These are phyloP conservation scores for Phialophora chinensis DNA, from an alignment of 2,329 filamentous ascomycete species.

Conservation along the genomic window DNA sequence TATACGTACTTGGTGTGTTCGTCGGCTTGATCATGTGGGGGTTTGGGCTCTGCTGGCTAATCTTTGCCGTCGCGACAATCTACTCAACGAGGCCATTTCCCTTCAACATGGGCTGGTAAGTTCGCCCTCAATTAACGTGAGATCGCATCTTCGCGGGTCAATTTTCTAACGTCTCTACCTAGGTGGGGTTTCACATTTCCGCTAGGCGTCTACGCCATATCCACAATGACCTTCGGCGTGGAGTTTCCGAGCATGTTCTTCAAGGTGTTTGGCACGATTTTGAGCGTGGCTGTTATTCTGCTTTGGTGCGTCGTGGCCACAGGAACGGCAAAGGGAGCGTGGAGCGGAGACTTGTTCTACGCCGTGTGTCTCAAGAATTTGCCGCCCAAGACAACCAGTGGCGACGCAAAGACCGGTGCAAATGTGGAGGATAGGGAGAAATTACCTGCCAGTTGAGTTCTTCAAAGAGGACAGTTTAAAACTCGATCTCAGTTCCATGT, in stretches of 20 bases:
- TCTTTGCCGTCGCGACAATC: conserved; percentile 48
- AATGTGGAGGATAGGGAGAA: conserved; percentile 25
- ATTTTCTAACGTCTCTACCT: neutral
- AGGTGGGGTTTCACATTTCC: conserved; percentile 66
- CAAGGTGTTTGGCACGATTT: conserved; percentile 61
- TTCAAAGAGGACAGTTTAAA: neutral
- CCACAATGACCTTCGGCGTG: conserved; percentile 51
- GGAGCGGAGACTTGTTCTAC: conserved; percentile 58
- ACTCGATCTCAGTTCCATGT: neutral
- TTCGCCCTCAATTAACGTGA: neutral
- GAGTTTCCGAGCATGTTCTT: conserved; percentile 64
- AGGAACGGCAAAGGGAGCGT: conserved; percentile 56
- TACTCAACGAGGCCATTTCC: conserved; percentile 52
- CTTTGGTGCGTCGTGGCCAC: conserved; percentile 62
- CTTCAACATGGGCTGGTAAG: conserved; percentile 65
- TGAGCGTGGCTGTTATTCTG: conserved; percentile 58
- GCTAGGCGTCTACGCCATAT: conserved; percentile 61
- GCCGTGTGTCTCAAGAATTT: conserved; percentile 60
- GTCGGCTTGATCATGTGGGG: conserved; percentile 48
- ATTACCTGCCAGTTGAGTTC: neutral
- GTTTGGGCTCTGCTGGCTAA: conserved; percentile 50
- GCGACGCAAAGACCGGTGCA: conserved; percentile 20
- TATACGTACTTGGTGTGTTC: conserved; percentile 48
- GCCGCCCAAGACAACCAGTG: conserved; percentile 23
- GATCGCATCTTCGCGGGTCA: neutral